Base-by-base conservation (phyloP, 2,329 filamentous ascomycete species). In the Neonectria sp. region DNA sequence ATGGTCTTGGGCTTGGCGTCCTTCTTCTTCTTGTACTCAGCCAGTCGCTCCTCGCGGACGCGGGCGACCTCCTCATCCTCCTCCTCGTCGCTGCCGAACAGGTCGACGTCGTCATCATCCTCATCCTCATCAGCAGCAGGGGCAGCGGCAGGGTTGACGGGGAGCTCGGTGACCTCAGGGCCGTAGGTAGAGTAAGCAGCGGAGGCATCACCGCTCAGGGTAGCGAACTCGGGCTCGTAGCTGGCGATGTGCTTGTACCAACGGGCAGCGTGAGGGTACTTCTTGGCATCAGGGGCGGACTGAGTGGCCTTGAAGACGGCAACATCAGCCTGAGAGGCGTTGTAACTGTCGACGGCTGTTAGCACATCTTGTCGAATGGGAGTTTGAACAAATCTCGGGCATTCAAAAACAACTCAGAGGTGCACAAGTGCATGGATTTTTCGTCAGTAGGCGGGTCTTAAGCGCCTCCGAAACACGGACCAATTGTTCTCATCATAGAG, bases 221-320 rank as follows among this genome's bases (percentile, higher is more conserved):
- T 93, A 79, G 92, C 88, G 88, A 98, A 98, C 85, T 98, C 95
- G 76, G 92, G 89, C 89, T 97, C 92, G 87, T 93, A 97, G 77
- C 93, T 93, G 83, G 93, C 90, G 81, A 98, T 94, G 91, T 99
- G 95, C 91, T 97, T 97, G 91, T 97, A 98, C 96, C 96, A 99
- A 84, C 96, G 93, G 81, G 94, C 94, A 80, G 93, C 95, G 87
- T 97, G 89, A 79, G 95, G 95, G 91, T 93, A 97, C 88, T 97
- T 97, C 83, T 88, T 87, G 79, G 92, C 89, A 76, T 92, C 91
- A 77, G 96, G 96, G 68, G 90, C 84, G 76, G 88, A 85, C 80
- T 88, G 91, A 82, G 98, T 84, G 79, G 93, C 93, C 91, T 98
- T 97, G 93, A 93, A 98, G 86, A 91, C 91, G 84, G 92, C 93